Conservation (phyloP, 192 early-diverging fungal genomes). For the Chytriomyces sp. region DNA sequence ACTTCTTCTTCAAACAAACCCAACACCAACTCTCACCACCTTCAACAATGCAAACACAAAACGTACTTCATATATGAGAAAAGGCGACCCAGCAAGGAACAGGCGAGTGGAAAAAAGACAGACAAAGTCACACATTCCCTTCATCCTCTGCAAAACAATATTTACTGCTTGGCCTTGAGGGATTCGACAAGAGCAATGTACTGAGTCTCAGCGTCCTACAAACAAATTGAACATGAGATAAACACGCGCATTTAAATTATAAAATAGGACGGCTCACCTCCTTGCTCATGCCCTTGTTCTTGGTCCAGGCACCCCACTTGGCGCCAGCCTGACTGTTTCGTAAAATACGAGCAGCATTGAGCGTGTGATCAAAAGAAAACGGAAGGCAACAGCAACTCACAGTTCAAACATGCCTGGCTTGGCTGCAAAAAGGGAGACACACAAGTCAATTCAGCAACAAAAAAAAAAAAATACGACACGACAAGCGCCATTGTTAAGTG, state of each 20-base stretch:
- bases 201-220: conserved; percentile 70
- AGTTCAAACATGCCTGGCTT: conserved; percentile 76
- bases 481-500: neutral
- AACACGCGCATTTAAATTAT: neutral
- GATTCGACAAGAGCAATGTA: conserved; percentile 79
- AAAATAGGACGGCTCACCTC: conserved; percentile 12
- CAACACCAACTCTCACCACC: too few species aligned
- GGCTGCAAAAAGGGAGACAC: conserved; percentile 29
- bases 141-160: too few species aligned
- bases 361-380: too few species aligned
- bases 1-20: too few species aligned
- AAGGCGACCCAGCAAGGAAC: too few species aligned
- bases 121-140: too few species aligned
- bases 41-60: too few species aligned
- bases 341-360: too few species aligned
- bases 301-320: conserved; percentile 87
- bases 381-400: too few species aligned
- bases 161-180: conserved; percentile 63
- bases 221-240: neutral
- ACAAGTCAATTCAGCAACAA: neutral
- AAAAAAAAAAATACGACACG: neutral
- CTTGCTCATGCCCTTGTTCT: conserved; percentile 55
- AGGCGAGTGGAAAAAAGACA: too few species aligned
- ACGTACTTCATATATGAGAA: too few species aligned
- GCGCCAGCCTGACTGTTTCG: conserved; percentile 58